Evolutionary conservation across 257 asterid genomes (phyloP), one percentile per base, ranked within the genome.

Genomic region (Solanum sparsipilum): DNA sequence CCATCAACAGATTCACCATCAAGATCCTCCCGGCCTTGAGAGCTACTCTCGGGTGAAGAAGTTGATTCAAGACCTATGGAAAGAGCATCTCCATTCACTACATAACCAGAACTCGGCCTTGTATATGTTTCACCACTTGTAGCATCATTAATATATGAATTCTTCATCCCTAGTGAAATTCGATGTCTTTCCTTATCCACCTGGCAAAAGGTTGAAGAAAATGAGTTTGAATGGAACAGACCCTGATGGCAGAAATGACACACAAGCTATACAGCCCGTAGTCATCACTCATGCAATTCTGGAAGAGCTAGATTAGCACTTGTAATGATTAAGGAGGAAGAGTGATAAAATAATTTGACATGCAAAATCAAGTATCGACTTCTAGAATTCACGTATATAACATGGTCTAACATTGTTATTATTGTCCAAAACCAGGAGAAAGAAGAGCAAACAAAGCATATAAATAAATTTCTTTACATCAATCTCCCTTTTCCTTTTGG

Each of bases 121-220:
- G 92, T 75, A 89, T 89, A 76, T 86, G 90, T 89, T 58, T 89
- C 88, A 76, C 65, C 87, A 84, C 84, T 91, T 44, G 84, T 88
- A 88, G 89, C 95, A 58, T 92, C 93, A 76, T 72, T 32, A 39
- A 97, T 65, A 90, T 97, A 96, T 23, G 98, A 93, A 18, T 88
- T 88, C 93, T 95, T 97, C 98, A 97, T 94, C 89, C 99, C 99
- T 84, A 97, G 98, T 81, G 99, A 93, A 73, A 97, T 91, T 48
- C 99, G 92, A 75, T 91, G 92, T 91, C 94, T 94, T 65, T 96
- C 99, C 90, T 92, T 94, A 91, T 97, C 99, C 90, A 97, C 99
- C 99, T 96, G 93, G 78, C 84, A 29, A 46, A 81, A 81, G 41
- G 20, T 81, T 46, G 29, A 18, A 46, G 56, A 41, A 81, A 18